phyloP scores from a whole-genome alignment of 73 alveolate genomes.

The Paramecium sonneborni region DNA sequence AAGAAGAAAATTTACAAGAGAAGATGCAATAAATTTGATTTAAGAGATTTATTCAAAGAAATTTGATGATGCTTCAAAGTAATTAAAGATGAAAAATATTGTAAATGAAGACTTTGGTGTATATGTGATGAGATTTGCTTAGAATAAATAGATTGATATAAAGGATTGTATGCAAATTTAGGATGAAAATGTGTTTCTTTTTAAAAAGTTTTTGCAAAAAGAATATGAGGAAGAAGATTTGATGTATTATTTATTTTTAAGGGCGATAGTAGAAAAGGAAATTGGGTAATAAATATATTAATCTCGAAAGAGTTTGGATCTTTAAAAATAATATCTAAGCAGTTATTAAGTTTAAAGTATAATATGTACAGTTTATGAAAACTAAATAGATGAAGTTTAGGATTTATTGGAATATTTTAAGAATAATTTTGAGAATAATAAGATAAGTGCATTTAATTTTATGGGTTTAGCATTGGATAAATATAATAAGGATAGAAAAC shows the following conservation, averaged over 20 bases:
- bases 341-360: background rate
- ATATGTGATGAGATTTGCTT: background rate
- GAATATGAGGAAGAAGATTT: slow-evolving; percentile 53
- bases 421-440: background rate
- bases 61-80: slow-evolving; percentile 22
- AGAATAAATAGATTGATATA: background rate
- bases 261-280: slow-evolving; percentile 46
- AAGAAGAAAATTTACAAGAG: background rate
- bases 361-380: background rate
- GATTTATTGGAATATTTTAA: background rate
- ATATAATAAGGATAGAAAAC: background rate
- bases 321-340: background rate
- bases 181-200: slow-evolving; percentile 12
- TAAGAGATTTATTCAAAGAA: slow-evolving; percentile 22
- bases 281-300: slow-evolving; percentile 14
- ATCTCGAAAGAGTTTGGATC: background rate
- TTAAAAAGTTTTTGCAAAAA: background rate
- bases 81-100: background rate
- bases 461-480: background rate
- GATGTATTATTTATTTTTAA: slow-evolving; percentile 32
- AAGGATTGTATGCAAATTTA: slow-evolving; percentile 1
- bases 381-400: background rate
- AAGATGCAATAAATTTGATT: background rate
- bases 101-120: slow-evolving; percentile 3
- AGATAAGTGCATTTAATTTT: background rate